These are phyloP conservation scores for Sporothrix brasiliensis DNA, from an alignment of 2,329 filamentous ascomycete genomes.

Conservation along the genomic window DNA sequence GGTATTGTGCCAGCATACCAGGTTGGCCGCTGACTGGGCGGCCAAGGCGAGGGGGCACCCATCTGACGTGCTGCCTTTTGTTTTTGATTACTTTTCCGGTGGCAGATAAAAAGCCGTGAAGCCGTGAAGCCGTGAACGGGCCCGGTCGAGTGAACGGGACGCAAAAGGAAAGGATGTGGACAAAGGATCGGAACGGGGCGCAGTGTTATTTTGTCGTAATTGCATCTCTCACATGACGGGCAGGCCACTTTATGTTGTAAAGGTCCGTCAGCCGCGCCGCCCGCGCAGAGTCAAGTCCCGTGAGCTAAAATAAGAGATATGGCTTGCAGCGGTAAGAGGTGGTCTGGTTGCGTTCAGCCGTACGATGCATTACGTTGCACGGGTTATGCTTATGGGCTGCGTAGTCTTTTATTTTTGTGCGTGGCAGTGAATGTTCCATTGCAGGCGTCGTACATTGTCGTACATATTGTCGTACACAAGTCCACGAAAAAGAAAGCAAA, in stretches of 20 bases:
- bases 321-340: conserved; percentile 2
- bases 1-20: background rate
- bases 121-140: background rate
- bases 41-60: background rate
- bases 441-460: background rate
- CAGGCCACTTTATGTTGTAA: background rate
- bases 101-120: background rate
- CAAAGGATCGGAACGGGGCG: background rate
- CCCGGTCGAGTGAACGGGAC: background rate
- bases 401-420: conserved; percentile 3
- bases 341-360: conserved; percentile 7
- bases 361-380: background rate
- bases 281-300: background rate
- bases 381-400: background rate
- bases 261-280: conserved; percentile 19
- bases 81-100: background rate
- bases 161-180: background rate
- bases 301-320: background rate
- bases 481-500: conserved; percentile 4
- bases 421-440: conserved; percentile 23
- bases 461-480: background rate
- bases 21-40: background rate
- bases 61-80: background rate
- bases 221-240: background rate
- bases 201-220: no score